Conservation (phyloP, 139 green algal species). For the Pedinophyceae sp. region DNA sequence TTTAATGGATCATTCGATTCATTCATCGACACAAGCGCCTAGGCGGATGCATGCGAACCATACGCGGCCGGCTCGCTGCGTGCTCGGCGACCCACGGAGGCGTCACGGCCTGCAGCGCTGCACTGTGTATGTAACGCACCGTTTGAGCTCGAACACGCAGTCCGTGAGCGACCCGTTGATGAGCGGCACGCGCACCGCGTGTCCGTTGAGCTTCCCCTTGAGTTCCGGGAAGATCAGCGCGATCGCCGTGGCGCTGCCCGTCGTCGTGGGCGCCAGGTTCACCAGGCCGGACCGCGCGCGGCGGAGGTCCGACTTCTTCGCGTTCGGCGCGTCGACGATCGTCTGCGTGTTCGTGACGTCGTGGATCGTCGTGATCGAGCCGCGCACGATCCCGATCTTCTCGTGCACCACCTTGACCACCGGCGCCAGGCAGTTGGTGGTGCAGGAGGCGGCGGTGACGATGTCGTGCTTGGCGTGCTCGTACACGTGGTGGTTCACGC, state of each 20-base stretch:
- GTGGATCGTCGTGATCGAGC: slow-evolving; percentile 79
- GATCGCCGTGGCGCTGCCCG: slow-evolving; percentile 67
- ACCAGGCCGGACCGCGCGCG: slow-evolving; percentile 50
- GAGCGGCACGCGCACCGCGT: slow-evolving; percentile 57
- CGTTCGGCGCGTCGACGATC: slow-evolving; percentile 64
- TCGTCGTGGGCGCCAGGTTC: slow-evolving; percentile 71
- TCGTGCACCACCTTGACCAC: slow-evolving; percentile 63
- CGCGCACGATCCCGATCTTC: slow-evolving; percentile 61
- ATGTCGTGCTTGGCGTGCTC: slow-evolving; percentile 46
- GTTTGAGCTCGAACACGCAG: slow-evolving; percentile 48
- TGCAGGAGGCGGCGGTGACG: slow-evolving; percentile 72
- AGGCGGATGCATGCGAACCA: too few relatives aligned
- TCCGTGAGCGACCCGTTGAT: slow-evolving; percentile 70
- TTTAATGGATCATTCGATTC: too few relatives aligned
- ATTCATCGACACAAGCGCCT: too few relatives aligned
- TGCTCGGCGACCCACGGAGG: too few relatives aligned
- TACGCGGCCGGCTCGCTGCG: too few relatives aligned
- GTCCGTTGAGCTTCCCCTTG: slow-evolving; percentile 74
- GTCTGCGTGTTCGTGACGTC: slow-evolving; percentile 81
- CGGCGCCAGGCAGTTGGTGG: slow-evolving; percentile 77
- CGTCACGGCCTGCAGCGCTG: too few relatives aligned
- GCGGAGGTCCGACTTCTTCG: slow-evolving; percentile 67
- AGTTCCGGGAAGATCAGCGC: slow-evolving; percentile 76
- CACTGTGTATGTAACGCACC: background rate
- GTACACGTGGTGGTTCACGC: slow-evolving; percentile 59